Evolutionary conservation across 768 basidiomycete genomes (phyloP).

Genomic region (Leccinellum albellum): DNA sequence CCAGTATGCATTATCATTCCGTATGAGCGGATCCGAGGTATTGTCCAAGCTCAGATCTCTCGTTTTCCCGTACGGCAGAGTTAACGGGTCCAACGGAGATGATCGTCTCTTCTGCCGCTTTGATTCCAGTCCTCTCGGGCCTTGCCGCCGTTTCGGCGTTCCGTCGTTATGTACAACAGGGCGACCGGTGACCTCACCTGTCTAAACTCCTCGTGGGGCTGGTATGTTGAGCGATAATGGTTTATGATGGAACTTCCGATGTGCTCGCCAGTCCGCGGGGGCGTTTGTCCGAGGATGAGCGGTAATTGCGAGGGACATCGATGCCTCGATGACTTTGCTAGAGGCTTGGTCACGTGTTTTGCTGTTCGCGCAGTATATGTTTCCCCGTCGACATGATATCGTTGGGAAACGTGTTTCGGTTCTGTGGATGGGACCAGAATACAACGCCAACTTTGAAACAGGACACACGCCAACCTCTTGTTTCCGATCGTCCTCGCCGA

Average conservation of each 20-base stretch:
- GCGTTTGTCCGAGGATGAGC: background rate
- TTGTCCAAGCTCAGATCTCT: background rate
- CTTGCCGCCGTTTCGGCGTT: background rate
- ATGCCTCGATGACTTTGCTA: background rate
- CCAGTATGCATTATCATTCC: background rate
- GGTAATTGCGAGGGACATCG: background rate
- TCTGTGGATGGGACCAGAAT: background rate
- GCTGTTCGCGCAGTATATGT: background rate
- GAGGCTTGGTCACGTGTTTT: background rate
- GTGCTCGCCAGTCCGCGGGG: constrained; percentile 3
- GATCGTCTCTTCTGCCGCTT: background rate
- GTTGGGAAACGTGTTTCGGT: no score
- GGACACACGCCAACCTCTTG: background rate
- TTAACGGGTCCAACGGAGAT: background rate
- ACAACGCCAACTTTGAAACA: background rate
- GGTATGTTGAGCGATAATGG: constrained; percentile 2
- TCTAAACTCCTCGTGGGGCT: background rate
- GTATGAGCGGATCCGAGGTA: no score
- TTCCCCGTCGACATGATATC: background rate
- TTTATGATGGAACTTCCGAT: constrained; percentile 4
- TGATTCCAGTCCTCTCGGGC: background rate
- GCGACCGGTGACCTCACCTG: background rate
- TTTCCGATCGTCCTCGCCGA: background rate
- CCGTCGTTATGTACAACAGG: background rate
- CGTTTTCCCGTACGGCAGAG: background rate